These are phyloP conservation scores for Quercus engelmannii DNA, from an alignment of 306 rosid genomes.

Conservation along the genomic window DNA sequence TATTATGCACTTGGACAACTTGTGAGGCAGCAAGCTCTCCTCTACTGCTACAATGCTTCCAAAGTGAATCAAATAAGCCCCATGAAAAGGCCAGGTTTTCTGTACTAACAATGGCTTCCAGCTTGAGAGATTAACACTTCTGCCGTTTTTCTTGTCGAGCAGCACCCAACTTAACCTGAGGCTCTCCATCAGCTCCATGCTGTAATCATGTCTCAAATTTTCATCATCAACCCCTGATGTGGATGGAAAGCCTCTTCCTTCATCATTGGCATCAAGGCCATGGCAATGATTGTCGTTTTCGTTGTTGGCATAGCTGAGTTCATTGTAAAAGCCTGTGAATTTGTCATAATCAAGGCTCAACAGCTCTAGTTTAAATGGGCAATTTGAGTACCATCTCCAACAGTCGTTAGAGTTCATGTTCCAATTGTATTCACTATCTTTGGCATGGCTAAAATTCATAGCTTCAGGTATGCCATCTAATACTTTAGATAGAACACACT, in stretches of 20 bases:
- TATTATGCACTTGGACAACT: not conserved
- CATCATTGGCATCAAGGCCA: not conserved
- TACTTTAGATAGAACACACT: not conserved
- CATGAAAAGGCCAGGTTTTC: not conserved
- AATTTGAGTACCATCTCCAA: not conserved
- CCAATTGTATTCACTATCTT: not conserved
- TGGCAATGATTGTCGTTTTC: not conserved
- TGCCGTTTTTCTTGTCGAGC: not conserved
- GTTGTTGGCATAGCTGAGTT: not conserved
- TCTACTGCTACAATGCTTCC: not conserved
- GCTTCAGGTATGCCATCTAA: not conserved
- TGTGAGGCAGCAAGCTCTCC: not conserved
- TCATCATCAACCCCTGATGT: no score
- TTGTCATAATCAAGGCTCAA: not conserved
- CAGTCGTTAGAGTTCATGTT: not conserved
- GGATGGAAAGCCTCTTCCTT: not conserved
- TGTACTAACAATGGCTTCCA: not conserved
- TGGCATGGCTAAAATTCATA: no score
- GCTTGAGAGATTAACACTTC: not conserved
- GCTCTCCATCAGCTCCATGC: not conserved
- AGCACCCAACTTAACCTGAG: conserved; percentile 2
- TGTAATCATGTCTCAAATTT: not conserved
- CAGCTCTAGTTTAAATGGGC: not conserved
- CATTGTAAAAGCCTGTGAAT: not conserved
- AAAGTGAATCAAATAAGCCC: not conserved